Evolutionary conservation across 2,329 filamentous ascomycete genomes (phyloP), one percentile per base, ranked within the genome.

Genomic region (Trichoderma sp.): DNA sequence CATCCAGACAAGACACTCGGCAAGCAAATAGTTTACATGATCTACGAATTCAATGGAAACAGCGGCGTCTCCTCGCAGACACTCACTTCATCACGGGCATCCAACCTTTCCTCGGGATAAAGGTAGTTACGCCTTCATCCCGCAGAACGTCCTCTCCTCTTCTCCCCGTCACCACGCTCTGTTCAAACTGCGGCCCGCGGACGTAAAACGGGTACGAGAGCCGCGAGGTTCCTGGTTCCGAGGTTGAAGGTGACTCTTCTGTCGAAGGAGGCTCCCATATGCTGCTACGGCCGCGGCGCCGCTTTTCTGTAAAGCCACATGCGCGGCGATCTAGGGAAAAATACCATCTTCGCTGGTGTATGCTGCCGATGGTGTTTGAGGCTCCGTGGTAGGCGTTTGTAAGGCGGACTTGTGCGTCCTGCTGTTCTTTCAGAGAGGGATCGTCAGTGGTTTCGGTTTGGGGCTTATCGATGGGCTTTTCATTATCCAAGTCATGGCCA

Each of bases 371-470:
- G 3, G 84, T 87, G 75, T 93, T 93, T 1, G 76, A 83, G 0
- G 91, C 89, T 6, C 91, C 91, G 0, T 86, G 81, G 75, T 93
- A 93, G 5, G 91, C 89, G 75, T 93, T 93, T 6, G 85, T 88
- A 2, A 78, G 78, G 8, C 88, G 86, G 28, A 91, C 86, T 32
- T 86, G 80, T 50, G 86, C 84, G 72, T 89, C 85, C 53, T 62
- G 53, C 9, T 84, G 77, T 74, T 87, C 77, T 66, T 84, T 82
- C 74, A 81, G 79, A 3, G 79, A 78, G 8, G 83, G 82, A n/a
- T 73, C 67, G 7, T 74, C 73, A 1, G 28, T 67, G 4, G 69
- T 43, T 28, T 50, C 64, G 6, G 66, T 73, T 32, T n/a, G 57
- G 4, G 34, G 34, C 11, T 12, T 32, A 32, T 32, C 9, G 9